Evolutionary conservation across 2,329 filamentous ascomycete species (phyloP).

Genomic region (Eurotiales sp.): DNA sequence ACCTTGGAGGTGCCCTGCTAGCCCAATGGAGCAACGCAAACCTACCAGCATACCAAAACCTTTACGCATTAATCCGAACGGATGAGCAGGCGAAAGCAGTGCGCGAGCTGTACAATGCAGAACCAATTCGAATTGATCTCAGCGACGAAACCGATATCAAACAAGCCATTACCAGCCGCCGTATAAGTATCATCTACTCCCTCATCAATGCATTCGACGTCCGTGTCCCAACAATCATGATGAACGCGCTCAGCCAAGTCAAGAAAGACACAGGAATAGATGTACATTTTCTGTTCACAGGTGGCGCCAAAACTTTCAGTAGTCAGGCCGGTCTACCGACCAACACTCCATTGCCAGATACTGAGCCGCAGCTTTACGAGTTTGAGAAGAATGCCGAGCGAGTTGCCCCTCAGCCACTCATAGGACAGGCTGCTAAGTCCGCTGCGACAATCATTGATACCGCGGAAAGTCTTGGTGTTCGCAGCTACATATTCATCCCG

Average conservation of each 20-base stretch:
- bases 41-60: slow-evolving; percentile 41
- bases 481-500: slow-evolving; percentile 51
- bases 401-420: slow-evolving; percentile 11
- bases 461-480: slow-evolving; percentile 41
- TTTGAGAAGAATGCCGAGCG: slow-evolving; percentile 40
- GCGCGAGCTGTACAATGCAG: slow-evolving; percentile 38
- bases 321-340: slow-evolving; percentile 44
- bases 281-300: slow-evolving; percentile 52
- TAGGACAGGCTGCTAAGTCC: slow-evolving; percentile 38
- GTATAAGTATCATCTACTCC: slow-evolving; percentile 49
- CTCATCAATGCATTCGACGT: slow-evolving; percentile 41
- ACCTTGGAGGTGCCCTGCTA: slow-evolving; percentile 51
- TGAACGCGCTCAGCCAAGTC: slow-evolving; percentile 46
- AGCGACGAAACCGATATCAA: slow-evolving; percentile 34
- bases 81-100: slow-evolving; percentile 44
- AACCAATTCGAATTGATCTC: slow-evolving; percentile 41
- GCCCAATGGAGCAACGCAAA: slow-evolving; percentile 32
- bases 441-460: slow-evolving; percentile 46
- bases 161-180: slow-evolving; percentile 36
- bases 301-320: slow-evolving; percentile 53
- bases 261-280: slow-evolving; percentile 38
- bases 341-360: slow-evolving; percentile 42
- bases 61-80: slow-evolving; percentile 49
- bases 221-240: slow-evolving; percentile 37
- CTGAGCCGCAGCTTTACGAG: slow-evolving; percentile 41